These are phyloP conservation scores for Ustilago nuda DNA, from an alignment of 1,284 basidiomycete genomes.

Conservation along the genomic window DNA sequence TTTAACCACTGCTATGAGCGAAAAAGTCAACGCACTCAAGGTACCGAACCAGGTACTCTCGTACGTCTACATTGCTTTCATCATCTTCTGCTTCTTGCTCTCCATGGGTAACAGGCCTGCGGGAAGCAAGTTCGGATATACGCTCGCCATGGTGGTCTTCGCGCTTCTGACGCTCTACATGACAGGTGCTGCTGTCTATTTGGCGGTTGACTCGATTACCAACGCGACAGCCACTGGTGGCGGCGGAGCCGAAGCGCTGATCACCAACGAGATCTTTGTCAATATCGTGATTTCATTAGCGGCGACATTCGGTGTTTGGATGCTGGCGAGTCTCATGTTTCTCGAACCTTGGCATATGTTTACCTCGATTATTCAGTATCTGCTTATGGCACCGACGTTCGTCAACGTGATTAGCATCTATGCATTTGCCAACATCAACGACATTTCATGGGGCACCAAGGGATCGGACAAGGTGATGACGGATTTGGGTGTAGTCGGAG, in stretches of 20 bases:
- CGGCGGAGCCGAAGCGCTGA: conserved; percentile 36
- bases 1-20: conserved; percentile 59
- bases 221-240: conserved; percentile 38
- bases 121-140: conserved; percentile 62
- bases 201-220: conserved; percentile 57
- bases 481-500: conserved; percentile 62
- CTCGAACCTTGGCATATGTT: conserved; percentile 68
- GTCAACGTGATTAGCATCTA: conserved; percentile 68
- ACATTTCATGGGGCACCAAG: conserved; percentile 68
- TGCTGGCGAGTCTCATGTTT: conserved; percentile 64
- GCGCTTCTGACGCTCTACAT: conserved; percentile 65
- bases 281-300: conserved; percentile 66
- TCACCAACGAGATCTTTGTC: conserved; percentile 60
- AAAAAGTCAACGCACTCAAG: conserved; percentile 52
- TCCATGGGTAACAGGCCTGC: conserved; percentile 68
- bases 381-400: conserved; percentile 65
- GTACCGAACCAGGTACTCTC: conserved; percentile 62
- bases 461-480: conserved; percentile 62
- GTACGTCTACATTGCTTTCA: conserved; percentile 67
- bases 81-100: conserved; percentile 67
- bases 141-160: conserved; percentile 65
- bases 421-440: conserved; percentile 67
- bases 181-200: conserved; percentile 63
- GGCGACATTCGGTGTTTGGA: conserved; percentile 66
- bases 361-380: conserved; percentile 65